phyloP scores from a whole-genome alignment of 805 yeast genomes.

The Clavispora santaluciae region DNA sequence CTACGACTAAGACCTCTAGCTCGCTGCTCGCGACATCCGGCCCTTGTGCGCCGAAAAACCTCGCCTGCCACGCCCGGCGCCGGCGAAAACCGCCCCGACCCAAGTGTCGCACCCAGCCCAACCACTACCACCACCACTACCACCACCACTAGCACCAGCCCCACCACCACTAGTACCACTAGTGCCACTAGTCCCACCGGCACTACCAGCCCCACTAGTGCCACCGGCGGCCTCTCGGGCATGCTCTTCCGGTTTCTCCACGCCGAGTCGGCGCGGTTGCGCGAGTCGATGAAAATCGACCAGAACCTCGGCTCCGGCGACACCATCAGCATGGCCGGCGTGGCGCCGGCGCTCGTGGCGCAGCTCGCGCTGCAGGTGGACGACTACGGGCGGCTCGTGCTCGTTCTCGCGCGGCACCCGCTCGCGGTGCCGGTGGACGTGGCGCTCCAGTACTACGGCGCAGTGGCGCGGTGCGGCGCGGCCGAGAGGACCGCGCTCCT shows the following conservation, averaged over 20 bases:
- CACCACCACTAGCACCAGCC: no score
- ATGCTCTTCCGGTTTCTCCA: slow-evolving; percentile 5
- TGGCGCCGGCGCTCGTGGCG: slow-evolving; percentile 4
- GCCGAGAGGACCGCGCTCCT: slow-evolving; percentile 19
- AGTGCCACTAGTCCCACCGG: not conserved
- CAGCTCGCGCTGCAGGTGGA: slow-evolving; percentile 25
- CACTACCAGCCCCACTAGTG: not conserved
- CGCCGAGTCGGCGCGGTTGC: slow-evolving; percentile 7
- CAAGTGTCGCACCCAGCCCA: no score
- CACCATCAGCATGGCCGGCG: not conserved
- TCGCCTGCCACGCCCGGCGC: no score
- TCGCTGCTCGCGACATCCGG: not conserved
- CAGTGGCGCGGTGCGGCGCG: slow-evolving; percentile 13
- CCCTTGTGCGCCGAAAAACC: not conserved
- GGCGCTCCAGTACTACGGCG: slow-evolving; percentile 14
- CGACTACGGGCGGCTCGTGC: slow-evolving; percentile 23
- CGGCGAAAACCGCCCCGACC: no score
- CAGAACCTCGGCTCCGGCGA: not conserved
- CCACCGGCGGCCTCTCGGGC: not conserved
- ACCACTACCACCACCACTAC: no score
- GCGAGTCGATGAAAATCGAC: slow-evolving; percentile 7
- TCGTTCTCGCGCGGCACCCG: slow-evolving; percentile 30
- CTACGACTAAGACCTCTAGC: slow-evolving; percentile 1
- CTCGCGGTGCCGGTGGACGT: slow-evolving; percentile 26
- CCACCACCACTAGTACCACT: no score